A percentile compares a stretch with the other conserved stretches of the same genome.
These are phyloP conservation scores for Immersiporthe knoxdaviesiana DNA, from an alignment of 2,329 filamentous ascomycete species.

Conservation along the genomic window DNA sequence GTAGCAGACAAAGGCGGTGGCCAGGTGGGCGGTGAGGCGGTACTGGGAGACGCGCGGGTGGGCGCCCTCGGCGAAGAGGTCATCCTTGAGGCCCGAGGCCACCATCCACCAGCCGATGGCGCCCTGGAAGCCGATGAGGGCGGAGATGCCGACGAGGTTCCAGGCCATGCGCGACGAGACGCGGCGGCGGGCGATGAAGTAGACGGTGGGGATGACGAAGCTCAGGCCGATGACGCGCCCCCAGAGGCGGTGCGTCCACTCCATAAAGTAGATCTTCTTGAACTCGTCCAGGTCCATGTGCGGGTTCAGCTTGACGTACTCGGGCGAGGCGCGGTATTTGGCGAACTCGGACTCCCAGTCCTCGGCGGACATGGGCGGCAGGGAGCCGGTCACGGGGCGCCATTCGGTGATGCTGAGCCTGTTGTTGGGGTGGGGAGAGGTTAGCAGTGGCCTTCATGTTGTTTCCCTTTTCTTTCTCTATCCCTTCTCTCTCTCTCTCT, in stretches of 20 bases:
- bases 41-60: slow-evolving; percentile 96
- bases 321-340: slow-evolving; percentile 89
- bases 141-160: slow-evolving; percentile 80
- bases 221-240: slow-evolving; percentile 88
- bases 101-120: slow-evolving; percentile 99
- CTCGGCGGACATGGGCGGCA: slow-evolving; percentile 75
- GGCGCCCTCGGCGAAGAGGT: slow-evolving; percentile 87
- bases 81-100: slow-evolving; percentile 91
- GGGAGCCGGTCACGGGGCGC: slow-evolving; percentile 90
- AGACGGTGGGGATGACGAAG: slow-evolving; percentile 84
- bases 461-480: no score
- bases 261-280: slow-evolving; percentile 99
- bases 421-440: neutral
- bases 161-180: slow-evolving; percentile 79
- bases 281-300: slow-evolving; percentile 93
- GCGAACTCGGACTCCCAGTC: slow-evolving; percentile 94
- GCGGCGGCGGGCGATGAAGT: slow-evolving; percentile 80
- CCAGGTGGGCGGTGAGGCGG: slow-evolving; percentile 85
- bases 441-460: neutral
- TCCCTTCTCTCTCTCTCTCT: no score
- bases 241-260: slow-evolving; percentile 96
- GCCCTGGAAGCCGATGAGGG: slow-evolving; percentile 91
- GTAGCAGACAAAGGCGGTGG: slow-evolving; percentile 90
- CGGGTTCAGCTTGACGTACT: slow-evolving; percentile 90
- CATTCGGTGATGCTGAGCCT: slow-evolving; percentile 99